Conservation (phyloP, 2,329 filamentous ascomycete genomes). For the Anisogramma anomala region DNA sequence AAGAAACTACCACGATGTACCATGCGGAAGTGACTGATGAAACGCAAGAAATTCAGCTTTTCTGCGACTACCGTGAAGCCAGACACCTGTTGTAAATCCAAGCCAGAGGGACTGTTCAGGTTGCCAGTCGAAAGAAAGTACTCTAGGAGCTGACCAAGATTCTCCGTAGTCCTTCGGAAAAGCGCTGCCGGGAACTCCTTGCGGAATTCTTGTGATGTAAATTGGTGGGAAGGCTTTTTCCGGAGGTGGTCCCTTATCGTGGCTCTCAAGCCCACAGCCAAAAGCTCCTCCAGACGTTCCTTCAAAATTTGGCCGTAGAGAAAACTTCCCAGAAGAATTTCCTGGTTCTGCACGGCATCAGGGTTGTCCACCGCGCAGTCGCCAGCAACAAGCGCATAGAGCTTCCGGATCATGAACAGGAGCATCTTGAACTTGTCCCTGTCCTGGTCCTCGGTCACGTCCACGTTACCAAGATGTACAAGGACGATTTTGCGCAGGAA, state of each 20-base stretch:
- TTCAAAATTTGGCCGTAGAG: constrained; percentile 93
- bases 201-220: constrained; percentile 64
- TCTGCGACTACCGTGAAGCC: constrained; percentile 96
- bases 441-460: constrained; percentile 76
- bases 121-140: constrained; percentile 98
- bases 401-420: constrained; percentile 90
- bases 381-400: constrained; percentile 84
- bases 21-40: constrained; percentile 98
- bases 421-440: constrained; percentile 88
- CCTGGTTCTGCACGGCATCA: constrained; percentile 92
- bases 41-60: constrained; percentile 97
- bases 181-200: constrained; percentile 71
- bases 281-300: constrained; percentile 83
- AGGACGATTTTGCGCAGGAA: constrained; percentile 84
- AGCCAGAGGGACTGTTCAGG: constrained; percentile 75
- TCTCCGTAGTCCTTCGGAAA: constrained; percentile 73
- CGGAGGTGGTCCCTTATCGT: constrained; percentile 47
- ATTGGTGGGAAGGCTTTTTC: constrained; percentile 51
- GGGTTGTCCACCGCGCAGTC: constrained; percentile 92
- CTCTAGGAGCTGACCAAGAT: constrained; percentile 74
- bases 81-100: constrained; percentile 88
- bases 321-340: constrained; percentile 85
- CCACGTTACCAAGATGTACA: constrained; percentile 76
- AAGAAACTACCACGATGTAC: constrained; percentile 99
- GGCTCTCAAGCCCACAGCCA: constrained; percentile 43